These are phyloP conservation scores for Crithidia bombi DNA, from an alignment of 208 protist genomes.

Conservation along the genomic window DNA sequence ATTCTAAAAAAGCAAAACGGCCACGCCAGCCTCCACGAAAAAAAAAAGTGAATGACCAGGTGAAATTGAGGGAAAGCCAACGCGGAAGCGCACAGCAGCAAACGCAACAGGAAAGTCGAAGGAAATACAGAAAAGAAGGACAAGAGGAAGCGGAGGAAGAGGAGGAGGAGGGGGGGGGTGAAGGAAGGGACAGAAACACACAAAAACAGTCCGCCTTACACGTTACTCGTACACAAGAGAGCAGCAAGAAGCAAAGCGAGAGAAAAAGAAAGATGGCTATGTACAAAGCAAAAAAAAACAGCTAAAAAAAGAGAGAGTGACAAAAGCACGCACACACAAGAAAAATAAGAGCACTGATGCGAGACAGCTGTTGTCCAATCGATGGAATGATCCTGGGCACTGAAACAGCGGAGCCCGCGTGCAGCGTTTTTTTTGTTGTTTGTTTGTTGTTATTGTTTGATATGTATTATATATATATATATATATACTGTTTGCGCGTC, in stretches of 20 bases:
- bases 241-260: neutral
- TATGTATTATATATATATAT: too few relatives aligned
- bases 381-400: too few relatives aligned
- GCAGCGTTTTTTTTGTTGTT: too few relatives aligned
- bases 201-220: neutral
- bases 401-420: too few relatives aligned
- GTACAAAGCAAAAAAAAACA: conserved; percentile 4
- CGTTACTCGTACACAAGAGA: too few relatives aligned
- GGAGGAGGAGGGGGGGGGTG: neutral
- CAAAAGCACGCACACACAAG: neutral
- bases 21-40: too few relatives aligned
- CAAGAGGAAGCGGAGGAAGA: conserved; percentile 3
- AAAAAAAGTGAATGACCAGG: neutral
- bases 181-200: conserved; percentile 14
- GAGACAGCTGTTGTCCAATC: too few relatives aligned
- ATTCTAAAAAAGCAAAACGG: too few relatives aligned
- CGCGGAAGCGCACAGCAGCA: conserved; percentile 3
- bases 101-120: conserved; percentile 6
- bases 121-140: conserved; percentile 22
- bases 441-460: too few relatives aligned
- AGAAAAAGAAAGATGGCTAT: conserved; percentile 19
- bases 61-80: conserved; percentile 10
- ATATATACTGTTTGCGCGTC: too few relatives aligned
- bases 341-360: neutral
- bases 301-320: conserved; percentile 14